Evolutionary conservation across 371 early-diverging fungal genomes (phyloP), one percentile per base, ranked within the genome.

Genomic region (Rhizomucor pusillus): DNA sequence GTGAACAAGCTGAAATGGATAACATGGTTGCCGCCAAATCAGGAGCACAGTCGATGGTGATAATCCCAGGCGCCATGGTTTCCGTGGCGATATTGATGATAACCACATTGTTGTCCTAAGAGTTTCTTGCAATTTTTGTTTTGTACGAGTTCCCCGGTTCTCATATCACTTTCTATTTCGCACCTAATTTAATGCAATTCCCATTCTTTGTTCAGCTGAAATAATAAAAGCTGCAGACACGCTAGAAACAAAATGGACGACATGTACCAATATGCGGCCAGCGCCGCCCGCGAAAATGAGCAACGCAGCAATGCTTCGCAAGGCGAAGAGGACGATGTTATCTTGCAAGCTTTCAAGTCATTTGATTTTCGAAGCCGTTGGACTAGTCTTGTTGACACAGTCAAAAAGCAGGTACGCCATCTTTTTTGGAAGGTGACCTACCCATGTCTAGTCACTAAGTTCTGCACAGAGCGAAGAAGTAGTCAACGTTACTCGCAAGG

Each of bases 401-500:
- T 77, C 5, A 71, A 68, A 23, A 73, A 71, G 44, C 72, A 71
- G 70, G 77, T 67, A 54, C 62, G 43, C 14, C 41, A 0, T 46
- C 23, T 18, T 5, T 56, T 40, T 33, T 35, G 7, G 19, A 1
- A 16, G 5, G 1, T 16, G 20, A 12, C 4, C 43, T 3, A 11
- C 7, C 25, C n/a, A n/a, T 49, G n/a, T 12, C 22, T 35, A 0
- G 16, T n/a, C n/a, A 18, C 20, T n/a, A n/a, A 2, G 37, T 22
- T 50, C 24, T 22, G 23, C 34, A 12, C 29, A 78, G 78, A 62
- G 78, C 24, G 78, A 75, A 37, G 71, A 67, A 16, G 60, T 75
- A 58, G 74, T 75, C 2, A 73, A 74, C 51, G 78, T 73, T 9
- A 73, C 78, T 1, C 68, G 65, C 23, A 64, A 64, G 20, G 78